A percentile compares a stretch with the other conserved stretches of the same genome.
Evolutionary conservation across 2,329 filamentous ascomycete genomes (phyloP).

Genomic region (Penicillium sp.): DNA sequence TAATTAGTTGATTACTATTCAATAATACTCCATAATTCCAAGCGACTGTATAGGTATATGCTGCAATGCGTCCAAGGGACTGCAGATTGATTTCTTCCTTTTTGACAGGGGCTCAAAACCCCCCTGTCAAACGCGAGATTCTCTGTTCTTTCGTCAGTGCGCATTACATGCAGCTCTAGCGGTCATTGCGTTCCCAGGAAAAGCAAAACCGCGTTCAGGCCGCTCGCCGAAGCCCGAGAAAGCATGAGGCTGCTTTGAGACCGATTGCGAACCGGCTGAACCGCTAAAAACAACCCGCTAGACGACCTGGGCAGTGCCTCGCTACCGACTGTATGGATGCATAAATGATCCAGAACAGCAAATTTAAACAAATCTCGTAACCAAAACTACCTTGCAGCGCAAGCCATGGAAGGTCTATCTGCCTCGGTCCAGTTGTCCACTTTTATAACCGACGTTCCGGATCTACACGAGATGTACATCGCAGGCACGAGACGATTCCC

Average conservation of each 20-base stretch:
- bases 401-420: background rate
- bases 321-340: background rate
- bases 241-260: conserved; percentile 11
- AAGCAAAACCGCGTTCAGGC: conserved; percentile 7
- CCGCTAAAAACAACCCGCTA: background rate
- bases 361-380: no score
- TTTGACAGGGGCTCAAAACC: background rate
- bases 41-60: no score
- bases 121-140: background rate
- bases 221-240: conserved; percentile 2
- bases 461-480: background rate
- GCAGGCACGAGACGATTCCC: background rate
- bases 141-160: conserved; percentile 13
- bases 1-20: no score
- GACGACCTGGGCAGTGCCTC: background rate
- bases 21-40: no score
- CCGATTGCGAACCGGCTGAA: background rate
- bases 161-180: conserved; percentile 13
- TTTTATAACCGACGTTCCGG: conserved; percentile 3
- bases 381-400: no score
- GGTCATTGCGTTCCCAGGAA: conserved; percentile 12
- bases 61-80: no score
- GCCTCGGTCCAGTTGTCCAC: background rate
- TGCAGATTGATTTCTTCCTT: no score
- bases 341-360: background rate